Base-by-base conservation (phyloP, 352 stramenopile genomes). In the Phytophthora vignae region DNA sequence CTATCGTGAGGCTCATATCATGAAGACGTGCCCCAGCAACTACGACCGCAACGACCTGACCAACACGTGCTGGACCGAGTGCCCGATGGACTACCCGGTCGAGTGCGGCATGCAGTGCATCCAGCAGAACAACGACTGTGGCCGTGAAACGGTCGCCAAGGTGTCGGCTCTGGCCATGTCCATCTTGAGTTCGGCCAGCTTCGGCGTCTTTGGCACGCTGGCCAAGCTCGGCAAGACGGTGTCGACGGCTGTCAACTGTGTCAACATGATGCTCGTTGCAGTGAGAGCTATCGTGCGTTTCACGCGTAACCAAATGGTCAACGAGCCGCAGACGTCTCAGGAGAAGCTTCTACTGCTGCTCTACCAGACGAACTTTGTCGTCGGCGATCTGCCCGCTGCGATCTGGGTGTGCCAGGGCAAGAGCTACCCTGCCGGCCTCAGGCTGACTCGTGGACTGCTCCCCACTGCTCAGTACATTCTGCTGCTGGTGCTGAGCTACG, bases 81-180 rank as follows among this genome's bases (percentile, higher is more conserved):
- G 83, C 54, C 83, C 83, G 5, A 60, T 90, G 44, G 77, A 85
- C 38, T 91, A 90, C 64, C 83, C 83, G 3, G 81, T 91, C 4
- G 69, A 85, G 38, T 91, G 84, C 55, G 78, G 74, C 21, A 82
- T 87, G 74, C 74, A 90, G 70, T 91, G 84, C 52, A 76, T 91
- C 36, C 83, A 77, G 15, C 81, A 91, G 58, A 87, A 87, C 72
- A 74, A 82, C 29, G 79, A 88, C 63, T 91, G 83, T 40, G 64
- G 50, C n/a, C 63, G 64, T n/a, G 71, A 84, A 64, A 61, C 82
- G 0, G 4, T 79, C 19, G 56, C 56, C 15, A 87, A 89, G 57
- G 53, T 76, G 6, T 67, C 55, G 0, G 55, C 71, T 14, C 67
- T 88, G 8, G 80, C 77, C 7, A 79, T 77, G 38, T 71, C 64